Conservation (phyloP, 352 stramenopile species). For the Globisporangium abappressorium region DNA sequence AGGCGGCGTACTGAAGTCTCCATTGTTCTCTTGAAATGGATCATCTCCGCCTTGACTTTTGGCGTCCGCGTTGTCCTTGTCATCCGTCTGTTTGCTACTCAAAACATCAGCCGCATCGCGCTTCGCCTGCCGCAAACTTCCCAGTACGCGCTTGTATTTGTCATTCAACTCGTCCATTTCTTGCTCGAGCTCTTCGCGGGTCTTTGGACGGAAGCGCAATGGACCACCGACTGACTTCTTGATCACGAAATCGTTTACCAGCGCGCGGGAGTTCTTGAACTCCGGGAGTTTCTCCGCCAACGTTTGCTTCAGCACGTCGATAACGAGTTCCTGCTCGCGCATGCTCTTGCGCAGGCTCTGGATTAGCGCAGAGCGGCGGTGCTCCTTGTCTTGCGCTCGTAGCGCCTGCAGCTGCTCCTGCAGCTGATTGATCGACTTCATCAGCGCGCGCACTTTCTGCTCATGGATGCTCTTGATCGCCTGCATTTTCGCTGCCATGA, state of each 20-base stretch:
- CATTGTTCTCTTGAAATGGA: conserved; percentile 3
- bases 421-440: conserved; percentile 84
- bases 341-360: conserved; percentile 73
- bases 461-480: conserved; percentile 67
- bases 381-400: conserved; percentile 84
- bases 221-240: conserved; percentile 76
- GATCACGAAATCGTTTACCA: conserved; percentile 86
- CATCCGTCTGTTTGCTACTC: conserved; percentile 32
- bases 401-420: conserved; percentile 70
- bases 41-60: conserved; percentile 16
- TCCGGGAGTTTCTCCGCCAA: conserved; percentile 59
- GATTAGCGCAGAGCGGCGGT: conserved; percentile 82
- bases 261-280: conserved; percentile 53
- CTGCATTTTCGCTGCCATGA: conserved; percentile 48
- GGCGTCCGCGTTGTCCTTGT: conserved; percentile 9
- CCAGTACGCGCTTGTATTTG: conserved; percentile 66
- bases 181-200: conserved; percentile 83
- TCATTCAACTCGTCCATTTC: conserved; percentile 67
- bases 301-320: conserved; percentile 83
- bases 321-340: conserved; percentile 77
- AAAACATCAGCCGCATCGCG: conserved; percentile 2
- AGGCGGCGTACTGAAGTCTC: neutral
- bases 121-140: conserved; percentile 59
- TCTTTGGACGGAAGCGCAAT: conserved; percentile 82
- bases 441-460: conserved; percentile 76